Evolutionary conservation across 768 basidiomycete species (phyloP), one percentile per base, ranked within the genome.

Genomic region (Grammothele lineata): DNA sequence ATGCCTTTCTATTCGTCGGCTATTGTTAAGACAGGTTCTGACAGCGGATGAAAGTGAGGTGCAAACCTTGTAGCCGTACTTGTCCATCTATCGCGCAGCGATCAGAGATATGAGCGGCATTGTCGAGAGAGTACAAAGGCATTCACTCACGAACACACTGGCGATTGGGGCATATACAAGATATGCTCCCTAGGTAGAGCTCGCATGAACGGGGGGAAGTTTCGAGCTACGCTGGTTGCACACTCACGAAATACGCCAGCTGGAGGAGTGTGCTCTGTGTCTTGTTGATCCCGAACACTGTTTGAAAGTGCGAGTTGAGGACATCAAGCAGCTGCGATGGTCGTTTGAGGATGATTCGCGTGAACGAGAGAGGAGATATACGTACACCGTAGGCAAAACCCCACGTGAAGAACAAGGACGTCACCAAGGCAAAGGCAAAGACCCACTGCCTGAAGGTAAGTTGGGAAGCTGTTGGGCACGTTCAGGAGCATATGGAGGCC

Each of bases 321-420:
- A 82, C 81, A 58, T 83, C 81, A 54, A 83, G 80, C 39, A 83
- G 73, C 80, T 82, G 30, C 30, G 15, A 15, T 32, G 7, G 15
- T 7, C 27, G 54, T 15, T 46, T 47, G 33, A 9, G 11, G 9
- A 40, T 6, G 42, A 63, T n/a, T 60, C 64, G 40, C 62, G 47
- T 43, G 37, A 66, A 53, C 37, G 50, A 45, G 6, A 33, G 45
- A n/a, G 25, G 18, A 17, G 10, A n/a, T 15, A 18, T 22, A 45
- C 76, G 57, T 61, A 81, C 77, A 27, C 82, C 82, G 48, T 84
- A 82, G 5, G 83, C 77, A 62, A 84, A 84, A 0, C 82, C 83
- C 81, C 81, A 80, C 74, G 84, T 82, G 65, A 87, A 87, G 72
- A 87, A 87, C 25, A 87, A 70, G 10, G 83, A 78, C 17, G 85